Evolutionary conservation across 208 protist species (phyloP), one percentile per base, ranked within the genome.

Genomic region (Trypanosoma rangeli): DNA sequence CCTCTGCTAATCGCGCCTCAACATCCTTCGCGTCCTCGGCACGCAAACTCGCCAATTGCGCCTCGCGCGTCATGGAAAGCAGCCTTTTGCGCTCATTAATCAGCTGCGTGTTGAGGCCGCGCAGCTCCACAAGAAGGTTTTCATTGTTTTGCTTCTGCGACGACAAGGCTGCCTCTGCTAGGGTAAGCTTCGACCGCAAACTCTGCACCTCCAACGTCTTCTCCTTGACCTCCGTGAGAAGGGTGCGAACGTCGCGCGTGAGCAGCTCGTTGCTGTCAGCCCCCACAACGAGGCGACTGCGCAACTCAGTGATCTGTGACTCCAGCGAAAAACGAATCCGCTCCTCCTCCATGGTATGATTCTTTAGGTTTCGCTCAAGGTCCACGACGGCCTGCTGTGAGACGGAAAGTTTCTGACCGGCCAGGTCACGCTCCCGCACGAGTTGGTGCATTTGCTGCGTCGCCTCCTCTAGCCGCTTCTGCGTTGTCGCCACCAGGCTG

Each of bases 101-200:
- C 3, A 97, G 80, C 69, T 97, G 87, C 4, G 35, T 63, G 55
- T 93, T 90, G 15, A 93, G 82, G 52, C 68, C 83, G 68, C 85
- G 83, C 35, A 97, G 74, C 74, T 94, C 89, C 4, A 92, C 78
- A 35, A 97, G 71, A 59, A 97, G 80, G 53, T 85, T 92, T 61
- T 95, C 89, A 63, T 97, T 97, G 28, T 78, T 90, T 52, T 93
- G 80, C 44, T 74, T 63, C 82, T 97, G 92, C 42, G 92, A 91
- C 18, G 86, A 78, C 22, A 94, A 75, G 16, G 85, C 77, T 0
- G 89, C 84, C 75, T 97, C 87, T 12, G 83, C 65, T 31, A 94
- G 74, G 22, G 86, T 78, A 24, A 97, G 74, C 62, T 87, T 82
- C 9, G 87, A 93, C 18, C 84, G 86, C 67, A 95, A 69, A 39